phyloP scores from a whole-genome alignment of 1,284 basidiomycete genomes.

The Ceratobasidium papillatum region DNA sequence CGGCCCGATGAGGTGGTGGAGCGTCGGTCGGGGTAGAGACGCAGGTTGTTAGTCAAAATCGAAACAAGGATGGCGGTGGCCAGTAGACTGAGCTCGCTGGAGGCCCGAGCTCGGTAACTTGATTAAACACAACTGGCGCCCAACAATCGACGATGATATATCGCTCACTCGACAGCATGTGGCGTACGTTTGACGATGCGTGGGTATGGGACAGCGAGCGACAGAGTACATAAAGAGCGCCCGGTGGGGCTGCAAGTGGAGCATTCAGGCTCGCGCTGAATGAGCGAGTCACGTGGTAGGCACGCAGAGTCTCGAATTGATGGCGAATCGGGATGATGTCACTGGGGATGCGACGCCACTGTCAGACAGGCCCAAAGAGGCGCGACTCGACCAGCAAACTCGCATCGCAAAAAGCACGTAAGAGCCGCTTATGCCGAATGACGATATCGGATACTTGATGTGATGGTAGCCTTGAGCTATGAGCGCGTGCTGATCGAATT shows the following conservation, averaged over 20 bases:
- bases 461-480: not conserved
- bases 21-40: not conserved
- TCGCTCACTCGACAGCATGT: not conserved
- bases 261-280: not conserved
- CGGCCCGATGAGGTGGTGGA: slow-evolving; percentile 1
- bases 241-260: not conserved
- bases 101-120: slow-evolving; percentile 19
- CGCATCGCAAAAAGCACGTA: too few species aligned
- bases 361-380: not conserved
- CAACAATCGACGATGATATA: not conserved
- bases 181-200: not conserved
- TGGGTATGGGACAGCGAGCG: not conserved
- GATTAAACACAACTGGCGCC: slow-evolving; percentile 5
- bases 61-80: slow-evolving; percentile 13
- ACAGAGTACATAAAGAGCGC: not conserved
- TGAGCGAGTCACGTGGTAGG: not conserved
- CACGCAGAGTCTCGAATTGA: not conserved
- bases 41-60: slow-evolving; percentile 18
- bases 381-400: too few species aligned
- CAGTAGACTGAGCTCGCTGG: not conserved
- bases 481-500: not conserved
- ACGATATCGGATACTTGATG: too few species aligned
- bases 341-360: not conserved
- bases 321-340: not conserved
- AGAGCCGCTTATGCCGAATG: too few species aligned